phyloP scores from a whole-genome alignment of 2,329 filamentous ascomycete genomes.

The Zelopaecilomyces penicillatus region DNA sequence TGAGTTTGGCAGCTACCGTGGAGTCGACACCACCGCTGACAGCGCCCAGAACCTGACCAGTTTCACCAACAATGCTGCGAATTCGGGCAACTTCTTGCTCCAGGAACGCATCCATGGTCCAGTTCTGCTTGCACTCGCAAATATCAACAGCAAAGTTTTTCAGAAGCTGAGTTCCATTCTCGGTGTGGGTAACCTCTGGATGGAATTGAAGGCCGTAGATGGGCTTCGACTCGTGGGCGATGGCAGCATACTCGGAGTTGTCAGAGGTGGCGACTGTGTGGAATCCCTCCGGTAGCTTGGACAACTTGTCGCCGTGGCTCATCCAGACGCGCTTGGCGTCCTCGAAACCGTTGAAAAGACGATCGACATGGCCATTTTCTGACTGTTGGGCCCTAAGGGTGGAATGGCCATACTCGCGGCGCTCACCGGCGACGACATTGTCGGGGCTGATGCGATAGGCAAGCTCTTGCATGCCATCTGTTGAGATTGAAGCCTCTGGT shows the following conservation, averaged over 20 bases:
- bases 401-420: slow-evolving; percentile 6
- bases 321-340: slow-evolving; percentile 66
- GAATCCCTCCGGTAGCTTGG: slow-evolving; percentile 64
- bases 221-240: slow-evolving; percentile 60
- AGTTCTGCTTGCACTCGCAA: slow-evolving; percentile 66
- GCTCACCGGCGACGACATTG: slow-evolving; percentile 40
- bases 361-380: slow-evolving; percentile 54
- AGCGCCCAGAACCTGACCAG: slow-evolving; percentile 64
- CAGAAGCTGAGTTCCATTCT: slow-evolving; percentile 39
- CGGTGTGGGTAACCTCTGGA: slow-evolving; percentile 56
- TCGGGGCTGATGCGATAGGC: slow-evolving; percentile 56
- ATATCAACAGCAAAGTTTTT: slow-evolving; percentile 80
- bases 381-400: slow-evolving; percentile 44
- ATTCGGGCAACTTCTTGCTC: slow-evolving; percentile 76
- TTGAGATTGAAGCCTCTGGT: background rate
- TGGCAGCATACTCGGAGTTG: slow-evolving; percentile 74
- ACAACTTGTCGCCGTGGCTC: slow-evolving; percentile 84
- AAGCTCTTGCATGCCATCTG: slow-evolving; percentile 52
- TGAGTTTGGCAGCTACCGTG: slow-evolving; percentile 78
- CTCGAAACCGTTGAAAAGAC: slow-evolving; percentile 68
- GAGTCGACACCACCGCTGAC: slow-evolving; percentile 74
- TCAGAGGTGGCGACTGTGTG: slow-evolving; percentile 62
- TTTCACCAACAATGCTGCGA: slow-evolving; percentile 69
- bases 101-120: slow-evolving; percentile 80
- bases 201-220: slow-evolving; percentile 83